Evolutionary conservation across 495 filamentous ascomycete genomes (phyloP), one percentile per base, ranked within the genome.

Genomic region (Penicillium subrubescens): DNA sequence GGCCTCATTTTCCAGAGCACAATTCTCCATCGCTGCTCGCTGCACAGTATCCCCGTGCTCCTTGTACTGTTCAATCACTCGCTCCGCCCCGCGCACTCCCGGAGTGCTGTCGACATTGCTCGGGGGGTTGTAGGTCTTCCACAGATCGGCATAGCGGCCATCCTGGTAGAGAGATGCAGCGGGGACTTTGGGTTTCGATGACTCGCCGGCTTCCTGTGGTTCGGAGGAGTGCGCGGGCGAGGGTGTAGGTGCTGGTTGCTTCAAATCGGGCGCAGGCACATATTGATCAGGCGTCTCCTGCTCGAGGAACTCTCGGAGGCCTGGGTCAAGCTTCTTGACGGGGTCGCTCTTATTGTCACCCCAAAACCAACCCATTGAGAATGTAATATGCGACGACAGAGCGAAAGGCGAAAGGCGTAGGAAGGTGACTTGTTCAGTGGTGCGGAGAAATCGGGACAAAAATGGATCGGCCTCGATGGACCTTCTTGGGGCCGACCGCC

Each of bases 141-240:
- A 99, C 34, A 99, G 83, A 80, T 97, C 85, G 52, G 93, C 92
- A 75, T 97, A 98, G 62, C 95, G 91, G 64, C 93, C 93, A 77
- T 97, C 95, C 66, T 79, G 85, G 73, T 77, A 90, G 23, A 88
- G 81, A 7, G 88, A 89, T 62, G 85, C 78, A 44, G 77, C 62
- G 8, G 88, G 87, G 69, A 84, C 82, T 81, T 65, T 82, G 70
- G 73, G 75, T 77, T 71, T 78, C n/a, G 76, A 71, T 27, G 75
- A 19, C 37, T 79, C 65, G 60, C 1, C 21, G 19, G 48, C 21
- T 23, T 21, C 31, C 37, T 56, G 35, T 64, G 46, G 11, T 35
- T 31, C 8, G 64, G 33, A 39, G 67, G 33, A 52, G 70, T 33
- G 58, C 71, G 29, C 5, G 70, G 77, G 63, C 51, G 62, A 31